Evolutionary conservation across 495 filamentous ascomycete species (phyloP), one percentile per base, ranked within the genome.

Genomic region (Aspergillus olivimuriae): DNA sequence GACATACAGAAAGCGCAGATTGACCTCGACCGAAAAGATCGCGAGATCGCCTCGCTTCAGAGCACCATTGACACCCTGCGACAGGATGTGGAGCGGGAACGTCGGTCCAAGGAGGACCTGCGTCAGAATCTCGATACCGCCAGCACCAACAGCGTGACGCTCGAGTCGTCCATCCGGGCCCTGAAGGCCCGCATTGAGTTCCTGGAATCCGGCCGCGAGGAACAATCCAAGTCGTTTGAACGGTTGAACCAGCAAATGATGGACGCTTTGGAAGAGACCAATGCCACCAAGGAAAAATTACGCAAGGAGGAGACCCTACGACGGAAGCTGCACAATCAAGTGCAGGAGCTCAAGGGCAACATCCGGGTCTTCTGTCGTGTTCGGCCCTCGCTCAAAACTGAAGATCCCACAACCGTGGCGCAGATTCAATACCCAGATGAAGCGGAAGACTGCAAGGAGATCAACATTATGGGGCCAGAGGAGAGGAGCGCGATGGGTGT

Each of bases 291-390:
- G 39, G 83, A 87, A 44, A 95, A 91, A 57, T 68, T 99, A 21
- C 83, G 92, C 38, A 84, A 78, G 43, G 92, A 99, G 61, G 92
- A 99, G 60, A 94, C 87, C 1, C 68, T 95, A 17, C 78, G 92
- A 20, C 81, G 94, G 28, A 90, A 92, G 53, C 78, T 99, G 8
- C 94, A 96, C 69, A 96, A 97, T 59, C 90, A 95, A 61, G 89
- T 97, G 26, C 90, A 97, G 59, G 94, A 99, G 52, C 75, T 99
- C n/a, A 95, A 95, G 63, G 92, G 92, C 43, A 99, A 99, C 52
- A 99, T 99, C 51, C 86, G 92, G 8, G 92, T 99, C 30, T 97
- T 97, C 75, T 96, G 90, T 61, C 82, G 92, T 55, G 90, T 96
- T 22, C 86, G 94, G n/a, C 92, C 94, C 2, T 71, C 84, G 0